phyloP scores from a whole-genome alignment of 345 rosid genomes.

The Camelina laxa region DNA sequence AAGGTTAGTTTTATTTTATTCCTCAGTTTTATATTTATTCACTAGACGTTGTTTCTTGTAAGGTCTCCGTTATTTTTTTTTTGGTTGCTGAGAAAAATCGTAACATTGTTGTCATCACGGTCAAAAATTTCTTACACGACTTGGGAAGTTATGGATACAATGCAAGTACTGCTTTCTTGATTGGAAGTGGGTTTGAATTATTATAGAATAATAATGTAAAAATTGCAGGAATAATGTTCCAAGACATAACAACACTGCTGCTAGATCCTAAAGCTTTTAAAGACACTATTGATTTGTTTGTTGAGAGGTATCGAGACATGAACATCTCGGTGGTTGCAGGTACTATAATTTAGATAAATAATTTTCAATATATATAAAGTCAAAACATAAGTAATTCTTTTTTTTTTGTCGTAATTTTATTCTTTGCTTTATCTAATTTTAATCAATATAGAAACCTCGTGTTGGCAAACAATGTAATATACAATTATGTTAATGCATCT shows the following conservation, averaged over 20 bases:
- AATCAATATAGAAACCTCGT: neutral
- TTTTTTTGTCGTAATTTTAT: neutral
- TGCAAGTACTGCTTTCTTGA: neutral
- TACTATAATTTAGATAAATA: slow-evolving; percentile 24
- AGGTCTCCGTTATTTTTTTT: neutral
- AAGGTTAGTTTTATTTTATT: slow-evolving; percentile 47
- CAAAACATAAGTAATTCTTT: neutral
- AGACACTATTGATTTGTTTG: slow-evolving; percentile 72
- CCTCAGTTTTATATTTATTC: too few species aligned
- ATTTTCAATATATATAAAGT: neutral
- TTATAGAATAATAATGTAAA: neutral
- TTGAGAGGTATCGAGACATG: slow-evolving; percentile 63
- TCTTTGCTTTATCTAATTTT: neutral
- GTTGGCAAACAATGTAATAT: neutral
- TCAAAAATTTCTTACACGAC: neutral
- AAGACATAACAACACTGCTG: slow-evolving; percentile 71
- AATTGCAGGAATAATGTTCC: slow-evolving; percentile 73
- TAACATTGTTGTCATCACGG: neutral
- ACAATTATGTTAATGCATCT: neutral
- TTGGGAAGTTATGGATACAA: neutral
- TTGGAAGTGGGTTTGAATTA: neutral
- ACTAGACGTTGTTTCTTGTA: neutral
- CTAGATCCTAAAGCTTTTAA: slow-evolving; percentile 61
- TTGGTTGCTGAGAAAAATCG: slow-evolving; percentile 4
- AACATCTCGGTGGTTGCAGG: slow-evolving; percentile 72